A percentile compares a stretch with the other conserved stretches of the same genome.
phyloP scores from a whole-genome alignment of 1,284 basidiomycete genomes.

The Malassezia globosa region DNA sequence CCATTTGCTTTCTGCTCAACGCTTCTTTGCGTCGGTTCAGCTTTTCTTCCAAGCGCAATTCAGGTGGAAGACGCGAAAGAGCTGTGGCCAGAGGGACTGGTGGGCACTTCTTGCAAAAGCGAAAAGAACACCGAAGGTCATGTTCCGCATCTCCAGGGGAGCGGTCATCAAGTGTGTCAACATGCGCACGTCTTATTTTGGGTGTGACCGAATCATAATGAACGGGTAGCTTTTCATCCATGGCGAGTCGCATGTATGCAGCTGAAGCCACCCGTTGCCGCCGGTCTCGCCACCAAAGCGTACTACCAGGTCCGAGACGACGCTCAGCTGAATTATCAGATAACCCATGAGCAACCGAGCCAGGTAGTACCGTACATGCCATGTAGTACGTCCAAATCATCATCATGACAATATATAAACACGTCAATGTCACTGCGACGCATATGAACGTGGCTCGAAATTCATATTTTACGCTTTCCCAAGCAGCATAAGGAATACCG shows the following conservation, averaged over 20 bases:
- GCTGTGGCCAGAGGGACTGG: constrained; percentile 30
- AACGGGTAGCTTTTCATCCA: background rate
- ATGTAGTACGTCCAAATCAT: constrained; percentile 72
- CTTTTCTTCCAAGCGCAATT: constrained; percentile 34
- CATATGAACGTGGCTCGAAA: constrained; percentile 22
- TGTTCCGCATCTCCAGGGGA: background rate
- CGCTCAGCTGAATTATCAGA: constrained; percentile 24
- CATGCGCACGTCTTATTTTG: too few relatives aligned
- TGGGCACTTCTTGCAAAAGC: constrained; percentile 42
- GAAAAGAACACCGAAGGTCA: constrained; percentile 29
- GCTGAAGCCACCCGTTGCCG: background rate
- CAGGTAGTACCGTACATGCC: constrained; percentile 59
- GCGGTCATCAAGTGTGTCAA: background rate
- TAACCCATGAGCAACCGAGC: constrained; percentile 25
- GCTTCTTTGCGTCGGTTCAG: constrained; percentile 13
- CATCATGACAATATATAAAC: constrained; percentile 65
- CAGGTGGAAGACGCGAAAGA: constrained; percentile 33
- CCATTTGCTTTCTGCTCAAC: background rate
- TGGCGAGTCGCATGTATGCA: background rate
- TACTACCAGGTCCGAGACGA: constrained; percentile 32
- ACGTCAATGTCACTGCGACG: constrained; percentile 52
- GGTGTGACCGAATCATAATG: background rate
- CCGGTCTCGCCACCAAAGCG: constrained; percentile 28
- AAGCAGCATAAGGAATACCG: constrained; percentile 22
- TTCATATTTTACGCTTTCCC: constrained; percentile 18